Evolutionary conservation across 352 stramenopile genomes (phyloP).

Genomic region (Pythium phragmiticola): DNA sequence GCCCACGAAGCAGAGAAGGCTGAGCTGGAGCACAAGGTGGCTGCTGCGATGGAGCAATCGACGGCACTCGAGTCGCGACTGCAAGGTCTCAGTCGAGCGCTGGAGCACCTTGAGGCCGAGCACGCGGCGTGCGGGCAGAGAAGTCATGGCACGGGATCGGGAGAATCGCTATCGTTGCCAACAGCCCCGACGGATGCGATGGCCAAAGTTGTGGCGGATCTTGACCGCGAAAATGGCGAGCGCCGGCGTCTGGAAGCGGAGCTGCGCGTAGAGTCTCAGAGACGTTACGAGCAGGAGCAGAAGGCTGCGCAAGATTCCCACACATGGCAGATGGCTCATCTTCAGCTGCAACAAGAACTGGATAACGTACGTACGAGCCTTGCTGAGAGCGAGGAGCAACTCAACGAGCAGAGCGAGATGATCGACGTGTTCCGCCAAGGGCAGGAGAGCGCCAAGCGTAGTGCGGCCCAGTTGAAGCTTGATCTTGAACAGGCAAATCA

Average conservation of each 20-base stretch:
- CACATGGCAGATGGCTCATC: slow-evolving; percentile 34
- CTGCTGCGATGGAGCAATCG: slow-evolving; percentile 28
- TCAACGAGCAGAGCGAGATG: slow-evolving; percentile 42
- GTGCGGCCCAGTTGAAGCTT: slow-evolving; percentile 8
- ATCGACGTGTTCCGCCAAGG: slow-evolving; percentile 21
- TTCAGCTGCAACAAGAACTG: slow-evolving; percentile 33
- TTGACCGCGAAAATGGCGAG: slow-evolving; percentile 34
- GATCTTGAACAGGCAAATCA: slow-evolving; percentile 9
- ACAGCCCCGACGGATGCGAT: slow-evolving; percentile 16
- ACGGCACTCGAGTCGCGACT: slow-evolving; percentile 42
- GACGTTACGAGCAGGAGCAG: slow-evolving; percentile 28
- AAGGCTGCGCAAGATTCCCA: slow-evolving; percentile 26
- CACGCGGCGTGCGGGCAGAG: slow-evolving; percentile 27
- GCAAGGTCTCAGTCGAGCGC: slow-evolving; percentile 45
- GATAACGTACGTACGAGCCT: slow-evolving; percentile 26
- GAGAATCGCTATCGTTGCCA: not conserved
- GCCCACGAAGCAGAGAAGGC: slow-evolving; percentile 32
- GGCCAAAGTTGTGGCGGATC: slow-evolving; percentile 33
- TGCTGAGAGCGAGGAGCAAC: slow-evolving; percentile 27
- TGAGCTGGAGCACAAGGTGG: slow-evolving; percentile 33
- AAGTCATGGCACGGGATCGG: not conserved
- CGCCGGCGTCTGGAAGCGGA: slow-evolving; percentile 25
- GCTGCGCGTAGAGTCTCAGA: slow-evolving; percentile 22
- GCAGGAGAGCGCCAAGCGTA: slow-evolving; percentile 27
- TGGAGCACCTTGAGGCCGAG: slow-evolving; percentile 52